A percentile compares a stretch with the other conserved stretches of the same genome.
Evolutionary conservation across 352 stramenopile genomes (phyloP).

Genomic region (Thalassiosira tumida): DNA sequence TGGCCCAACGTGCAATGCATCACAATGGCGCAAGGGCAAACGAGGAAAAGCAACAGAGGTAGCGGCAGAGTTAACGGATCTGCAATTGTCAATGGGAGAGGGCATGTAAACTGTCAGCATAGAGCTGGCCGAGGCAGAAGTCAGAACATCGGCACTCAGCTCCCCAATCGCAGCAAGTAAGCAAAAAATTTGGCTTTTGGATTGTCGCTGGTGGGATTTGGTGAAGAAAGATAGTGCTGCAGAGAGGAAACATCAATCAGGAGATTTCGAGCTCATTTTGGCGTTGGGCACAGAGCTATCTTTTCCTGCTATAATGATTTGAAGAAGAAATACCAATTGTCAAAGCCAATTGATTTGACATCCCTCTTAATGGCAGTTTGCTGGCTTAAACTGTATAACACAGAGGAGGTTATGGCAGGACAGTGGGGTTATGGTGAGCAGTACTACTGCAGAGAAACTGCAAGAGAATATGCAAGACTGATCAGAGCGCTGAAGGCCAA

Average conservation of each 20-base stretch:
- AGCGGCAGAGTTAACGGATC: conserved; percentile 1
- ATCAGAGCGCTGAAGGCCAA: background rate
- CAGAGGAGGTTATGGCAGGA: conserved; percentile 28
- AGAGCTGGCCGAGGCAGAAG: background rate
- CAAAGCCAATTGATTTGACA: conserved; percentile 11
- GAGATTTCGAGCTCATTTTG: conserved; percentile 57
- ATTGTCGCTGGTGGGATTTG: conserved; percentile 46
- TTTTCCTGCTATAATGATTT: conserved; percentile 35
- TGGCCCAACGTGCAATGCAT: too few relatives aligned
- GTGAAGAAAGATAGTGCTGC: conserved; percentile 17
- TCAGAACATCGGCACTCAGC: background rate
- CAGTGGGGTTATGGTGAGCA: conserved; percentile 59
- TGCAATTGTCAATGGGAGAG: conserved; percentile 3
- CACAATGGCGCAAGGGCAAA: too few relatives aligned
- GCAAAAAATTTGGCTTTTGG: background rate
- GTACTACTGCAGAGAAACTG: background rate
- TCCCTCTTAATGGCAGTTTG: conserved; percentile 34
- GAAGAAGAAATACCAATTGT: background rate
- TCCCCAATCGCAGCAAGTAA: background rate
- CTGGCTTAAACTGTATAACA: conserved; percentile 47
- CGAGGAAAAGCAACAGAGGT: conserved; percentile 3
- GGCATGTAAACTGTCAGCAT: background rate
- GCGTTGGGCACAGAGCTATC: conserved; percentile 25
- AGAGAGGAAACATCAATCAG: conserved; percentile 6
- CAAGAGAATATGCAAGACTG: background rate